These are phyloP conservation scores for Strobilomyces dryophilus DNA, from an alignment of 768 basidiomycete species.

Conservation along the genomic window DNA sequence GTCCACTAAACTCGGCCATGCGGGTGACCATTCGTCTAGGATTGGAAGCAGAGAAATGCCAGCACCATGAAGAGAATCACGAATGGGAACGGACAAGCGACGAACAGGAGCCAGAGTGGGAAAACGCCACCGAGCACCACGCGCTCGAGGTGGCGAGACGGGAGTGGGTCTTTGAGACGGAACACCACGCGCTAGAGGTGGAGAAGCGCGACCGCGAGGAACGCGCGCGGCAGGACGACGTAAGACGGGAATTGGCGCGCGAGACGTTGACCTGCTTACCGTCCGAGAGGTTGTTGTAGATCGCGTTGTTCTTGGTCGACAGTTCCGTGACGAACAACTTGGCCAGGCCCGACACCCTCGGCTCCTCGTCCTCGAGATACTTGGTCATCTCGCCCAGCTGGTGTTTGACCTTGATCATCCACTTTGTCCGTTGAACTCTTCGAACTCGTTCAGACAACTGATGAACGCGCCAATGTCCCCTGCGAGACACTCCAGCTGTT, in stretches of 20 bases:
- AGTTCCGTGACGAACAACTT: constrained; percentile 96
- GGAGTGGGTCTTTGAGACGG: constrained; percentile 5
- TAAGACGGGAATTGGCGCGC: not conserved
- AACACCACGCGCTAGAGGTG: too few relatives aligned
- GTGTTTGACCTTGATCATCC: constrained; percentile 99
- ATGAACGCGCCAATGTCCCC: constrained; percentile 45
- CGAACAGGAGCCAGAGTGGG: constrained; percentile 7
- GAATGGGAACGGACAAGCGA: constrained; percentile 4
- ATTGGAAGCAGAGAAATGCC: constrained; percentile 5
- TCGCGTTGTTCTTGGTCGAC: constrained; percentile 96
- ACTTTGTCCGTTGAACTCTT: constrained; percentile 51
- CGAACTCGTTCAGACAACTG: constrained; percentile 48
- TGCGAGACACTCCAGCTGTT: constrained; percentile 42
- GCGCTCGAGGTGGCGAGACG: constrained; percentile 6
- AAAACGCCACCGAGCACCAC: not conserved
- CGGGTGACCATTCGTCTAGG: not conserved
- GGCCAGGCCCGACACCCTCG: constrained; percentile 87
- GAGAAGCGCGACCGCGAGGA: not conserved
- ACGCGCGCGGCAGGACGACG: constrained; percentile 1
- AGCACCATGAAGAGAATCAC: not conserved
- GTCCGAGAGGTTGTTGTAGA: constrained; percentile 98
- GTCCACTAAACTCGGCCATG: constrained; percentile 4
- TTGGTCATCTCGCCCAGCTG: constrained; percentile 99
- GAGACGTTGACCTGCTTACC: too few relatives aligned
- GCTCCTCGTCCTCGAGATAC: constrained; percentile 89